Percentiles rank a stretch among this genome's conserved stretches.
These are phyloP conservation scores for Nephelium lappaceum DNA, from an alignment of 345 rosid species.

Conservation along the genomic window DNA sequence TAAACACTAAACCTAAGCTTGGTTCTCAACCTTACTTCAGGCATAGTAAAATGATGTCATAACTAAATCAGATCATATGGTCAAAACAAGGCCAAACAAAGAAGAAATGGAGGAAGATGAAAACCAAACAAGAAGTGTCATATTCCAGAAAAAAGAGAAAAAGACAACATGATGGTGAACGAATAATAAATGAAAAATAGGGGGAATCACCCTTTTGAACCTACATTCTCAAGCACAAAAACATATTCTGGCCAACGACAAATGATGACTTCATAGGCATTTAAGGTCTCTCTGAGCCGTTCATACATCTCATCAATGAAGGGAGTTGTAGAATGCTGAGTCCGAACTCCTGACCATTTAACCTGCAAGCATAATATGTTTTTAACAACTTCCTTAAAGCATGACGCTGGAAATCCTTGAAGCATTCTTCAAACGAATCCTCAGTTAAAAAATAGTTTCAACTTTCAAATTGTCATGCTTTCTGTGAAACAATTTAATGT, in stretches of 20 bases:
- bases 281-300: constrained; percentile 71
- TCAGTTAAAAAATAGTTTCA: neutral
- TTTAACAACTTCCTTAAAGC: constrained; percentile 15
- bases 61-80: neutral
- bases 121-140: neutral
- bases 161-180: neutral
- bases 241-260: constrained; percentile 97
- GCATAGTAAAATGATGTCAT: neutral
- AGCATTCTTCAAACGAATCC: constrained; percentile 12
- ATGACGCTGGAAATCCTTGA: neutral
- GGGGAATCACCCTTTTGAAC: constrained; percentile 9
- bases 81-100: neutral
- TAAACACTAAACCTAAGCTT: neutral
- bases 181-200: neutral
- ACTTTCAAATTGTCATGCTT: neutral
- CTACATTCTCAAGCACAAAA: constrained; percentile 91
- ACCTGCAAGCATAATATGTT: constrained; percentile 57
- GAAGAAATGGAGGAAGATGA: neutral
- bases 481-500: neutral
- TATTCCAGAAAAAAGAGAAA: neutral
- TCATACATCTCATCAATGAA: constrained; percentile 96
- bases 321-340: constrained; percentile 94
- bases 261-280: constrained; percentile 82
- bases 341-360: constrained; percentile 93
- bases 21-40: neutral